A percentile compares a stretch with the other conserved stretches of the same genome.
Evolutionary conservation across 2,329 filamentous ascomycete genomes (phyloP).

Genomic region (Paecilomyces variotii): DNA sequence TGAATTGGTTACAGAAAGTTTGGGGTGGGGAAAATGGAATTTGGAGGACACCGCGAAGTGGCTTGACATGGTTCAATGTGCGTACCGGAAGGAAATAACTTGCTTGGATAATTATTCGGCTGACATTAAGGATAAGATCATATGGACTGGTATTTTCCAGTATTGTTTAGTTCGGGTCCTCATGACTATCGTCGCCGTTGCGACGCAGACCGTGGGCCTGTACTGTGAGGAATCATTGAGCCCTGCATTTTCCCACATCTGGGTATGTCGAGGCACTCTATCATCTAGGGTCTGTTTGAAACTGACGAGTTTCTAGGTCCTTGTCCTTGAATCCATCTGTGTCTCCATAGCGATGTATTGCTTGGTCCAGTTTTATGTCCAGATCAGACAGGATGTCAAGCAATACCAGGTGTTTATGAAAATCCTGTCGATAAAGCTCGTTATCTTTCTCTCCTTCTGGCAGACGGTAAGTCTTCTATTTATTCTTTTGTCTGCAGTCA

Average conservation of each 20-base stretch:
- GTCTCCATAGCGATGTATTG: conserved; percentile 84
- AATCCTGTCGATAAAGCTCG: conserved; percentile 77
- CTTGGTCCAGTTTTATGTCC: conserved; percentile 77
- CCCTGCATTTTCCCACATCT: conserved; percentile 75
- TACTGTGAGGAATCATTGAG: conserved; percentile 75
- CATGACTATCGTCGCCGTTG: conserved; percentile 70
- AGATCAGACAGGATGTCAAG: conserved; percentile 60
- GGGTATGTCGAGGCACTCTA: conserved; percentile 47
- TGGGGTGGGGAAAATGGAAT: conserved; percentile 61
- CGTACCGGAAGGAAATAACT: neutral
- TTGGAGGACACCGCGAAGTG: conserved; percentile 68
- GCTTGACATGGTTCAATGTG: conserved; percentile 83
- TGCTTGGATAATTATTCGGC: neutral
- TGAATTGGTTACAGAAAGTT: conserved; percentile 62
- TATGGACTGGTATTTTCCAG: conserved; percentile 77
- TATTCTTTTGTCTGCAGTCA: neutral
- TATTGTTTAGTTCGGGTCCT: conserved; percentile 75
- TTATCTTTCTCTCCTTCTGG: conserved; percentile 90
- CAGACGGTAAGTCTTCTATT: conserved; percentile 44
- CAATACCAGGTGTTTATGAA: conserved; percentile 70
- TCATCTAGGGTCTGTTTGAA: neutral
- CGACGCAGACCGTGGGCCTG: conserved; percentile 58
- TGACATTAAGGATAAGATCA: conserved; percentile 17
- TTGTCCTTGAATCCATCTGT: conserved; percentile 61
- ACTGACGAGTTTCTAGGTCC: conserved; percentile 37